Percentiles rank a stretch among this genome's conserved stretches.
Conservation (phyloP, 2,329 filamentous ascomycete species). For the Ophiostoma pallidulum region DNA sequence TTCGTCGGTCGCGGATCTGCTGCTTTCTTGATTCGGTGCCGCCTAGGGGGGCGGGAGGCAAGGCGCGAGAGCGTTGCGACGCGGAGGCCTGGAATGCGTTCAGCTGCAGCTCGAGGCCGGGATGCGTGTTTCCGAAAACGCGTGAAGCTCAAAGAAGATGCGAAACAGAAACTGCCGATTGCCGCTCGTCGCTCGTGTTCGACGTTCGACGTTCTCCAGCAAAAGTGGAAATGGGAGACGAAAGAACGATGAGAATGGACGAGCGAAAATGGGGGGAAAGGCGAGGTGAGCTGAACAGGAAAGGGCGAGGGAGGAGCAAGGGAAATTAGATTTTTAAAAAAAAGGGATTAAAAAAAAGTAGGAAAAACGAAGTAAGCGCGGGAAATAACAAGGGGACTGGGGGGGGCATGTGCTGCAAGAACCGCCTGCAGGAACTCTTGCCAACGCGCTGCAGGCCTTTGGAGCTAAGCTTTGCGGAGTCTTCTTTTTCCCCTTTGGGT, state of each 20-base stretch:
- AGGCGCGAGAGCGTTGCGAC: not conserved
- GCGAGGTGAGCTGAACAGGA: too few relatives aligned
- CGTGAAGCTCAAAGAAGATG: not conserved
- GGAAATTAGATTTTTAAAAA: constrained; percentile 13
- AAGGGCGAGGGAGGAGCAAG: constrained; percentile 3
- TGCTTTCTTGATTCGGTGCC: not conserved
- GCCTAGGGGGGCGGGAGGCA: not conserved
- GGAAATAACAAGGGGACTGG: not conserved
- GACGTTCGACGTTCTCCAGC: not conserved
- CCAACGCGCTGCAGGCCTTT: not conserved
- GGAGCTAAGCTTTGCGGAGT: not conserved
- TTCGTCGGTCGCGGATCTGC: too few relatives aligned
- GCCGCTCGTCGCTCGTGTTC: constrained; percentile 4
- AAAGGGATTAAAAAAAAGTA: not conserved
- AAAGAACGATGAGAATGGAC: not conserved
- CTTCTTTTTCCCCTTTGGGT: not conserved
- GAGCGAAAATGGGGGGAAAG: not conserved
- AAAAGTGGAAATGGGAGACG: not conserved
- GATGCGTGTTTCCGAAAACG: not conserved
- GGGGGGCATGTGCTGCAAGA: constrained; percentile 3
- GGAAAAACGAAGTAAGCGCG: constrained; percentile 7
- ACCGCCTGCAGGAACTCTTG: not conserved
- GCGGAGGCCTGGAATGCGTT: not conserved
- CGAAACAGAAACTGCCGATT: not conserved
- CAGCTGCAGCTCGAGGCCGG: not conserved